Evolutionary conservation across 805 yeast species (phyloP).

Genomic region (Yarrowia bubula): DNA sequence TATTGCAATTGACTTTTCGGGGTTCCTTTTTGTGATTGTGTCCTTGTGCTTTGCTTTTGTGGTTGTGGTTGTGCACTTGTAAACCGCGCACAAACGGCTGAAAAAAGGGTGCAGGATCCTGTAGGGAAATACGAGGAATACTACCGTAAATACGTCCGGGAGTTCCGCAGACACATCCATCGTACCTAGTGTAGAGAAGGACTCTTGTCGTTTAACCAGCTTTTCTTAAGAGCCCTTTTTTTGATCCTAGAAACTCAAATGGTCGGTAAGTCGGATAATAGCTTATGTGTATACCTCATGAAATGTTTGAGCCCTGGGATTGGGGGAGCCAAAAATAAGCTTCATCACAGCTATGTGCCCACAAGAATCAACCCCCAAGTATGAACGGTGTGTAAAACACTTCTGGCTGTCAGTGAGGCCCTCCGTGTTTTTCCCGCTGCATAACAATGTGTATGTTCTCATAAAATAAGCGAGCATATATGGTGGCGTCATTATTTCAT

Average conservation of each 20-base stretch:
- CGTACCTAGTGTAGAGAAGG: not conserved
- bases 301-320: not conserved
- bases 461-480: not conserved
- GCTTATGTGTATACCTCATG: not conserved
- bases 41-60: not conserved
- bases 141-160: not conserved
- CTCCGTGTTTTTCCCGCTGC: no score
- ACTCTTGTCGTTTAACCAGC: no score
- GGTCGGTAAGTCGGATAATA: conserved; percentile 2
- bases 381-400: no score
- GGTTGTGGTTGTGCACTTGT: not conserved
- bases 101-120: not conserved
- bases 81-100: not conserved
- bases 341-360: not conserved
- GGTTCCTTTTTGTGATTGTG: not conserved
- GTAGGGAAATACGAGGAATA: not conserved
- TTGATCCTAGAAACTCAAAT: not conserved
- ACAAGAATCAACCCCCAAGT: not conserved
- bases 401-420: no score
- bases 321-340: not conserved
- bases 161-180: no score
- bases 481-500: not conserved
- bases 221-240: no score
- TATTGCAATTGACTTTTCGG: not conserved
- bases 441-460: not conserved